These are phyloP conservation scores for barley (Hordeum vulgare) DNA, from an alignment of 176 grass and related monocot genomes.

Conservation along the genomic window MorexV3_pseudomolecules_assembly NC_058522.1:494360813-494361312, in stretches of 20 bases:
- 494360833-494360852: constrained; percentile 36
- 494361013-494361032: constrained; percentile 61
- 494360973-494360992: constrained; percentile 41
- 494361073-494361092: constrained; percentile 63
- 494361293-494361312: constrained; percentile 49
- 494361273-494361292: constrained; percentile 35
- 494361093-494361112: constrained; percentile 50
- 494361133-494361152: constrained; percentile 26
- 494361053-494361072: constrained; percentile 22
- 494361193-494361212: constrained; percentile 45
- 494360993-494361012: constrained; percentile 64
- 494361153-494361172: constrained; percentile 21
- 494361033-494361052: constrained; percentile 19
- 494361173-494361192: constrained; percentile 49
- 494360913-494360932: constrained; percentile 6
- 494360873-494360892: constrained; percentile 57
- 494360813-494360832: constrained; percentile 36
- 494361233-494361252: constrained; percentile 41
- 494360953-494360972: constrained; percentile 29
- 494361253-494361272: constrained; percentile 31
- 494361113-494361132: constrained; percentile 36
- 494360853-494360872: constrained; percentile 7
- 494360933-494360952: constrained; percentile 52
- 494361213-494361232: constrained; percentile 49
- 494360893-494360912: constrained; percentile 44